Percentiles rank a stretch among this genome's conserved stretches.
These are phyloP conservation scores for Cyathus striatus DNA, from an alignment of 768 basidiomycete genomes.

Conservation along the genomic window DNA sequence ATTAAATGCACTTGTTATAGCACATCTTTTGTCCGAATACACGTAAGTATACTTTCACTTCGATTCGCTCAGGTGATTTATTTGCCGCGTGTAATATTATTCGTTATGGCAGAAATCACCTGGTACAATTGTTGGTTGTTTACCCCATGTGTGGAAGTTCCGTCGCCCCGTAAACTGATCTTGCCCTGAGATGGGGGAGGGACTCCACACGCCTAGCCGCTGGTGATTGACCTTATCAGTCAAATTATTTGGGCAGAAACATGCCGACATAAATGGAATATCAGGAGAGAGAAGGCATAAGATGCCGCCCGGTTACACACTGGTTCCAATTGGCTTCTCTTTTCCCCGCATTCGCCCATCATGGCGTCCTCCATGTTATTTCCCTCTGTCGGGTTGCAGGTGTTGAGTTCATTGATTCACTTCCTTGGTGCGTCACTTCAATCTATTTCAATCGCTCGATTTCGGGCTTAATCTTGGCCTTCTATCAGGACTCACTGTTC, in stretches of 20 bases:
- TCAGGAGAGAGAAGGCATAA: not conserved
- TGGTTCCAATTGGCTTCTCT: not conserved
- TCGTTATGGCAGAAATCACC: not conserved
- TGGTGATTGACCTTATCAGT: not conserved
- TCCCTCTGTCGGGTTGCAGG: slow-evolving; percentile 18
- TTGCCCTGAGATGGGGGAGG: not conserved
- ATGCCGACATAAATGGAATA: not conserved
- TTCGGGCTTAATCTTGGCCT: not conserved
- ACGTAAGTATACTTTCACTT: no score
- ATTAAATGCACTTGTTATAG: not conserved
- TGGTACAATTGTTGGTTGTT: not conserved
- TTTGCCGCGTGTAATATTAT: not conserved
- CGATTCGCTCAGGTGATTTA: not conserved
- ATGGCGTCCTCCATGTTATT: slow-evolving; percentile 11
- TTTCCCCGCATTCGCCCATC: not conserved
- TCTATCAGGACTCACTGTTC: slow-evolving; percentile 3
- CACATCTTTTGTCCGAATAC: no score
- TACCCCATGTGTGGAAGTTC: not conserved
- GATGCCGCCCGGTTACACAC: not conserved
- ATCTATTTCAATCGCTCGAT: no score
- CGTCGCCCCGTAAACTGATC: no score
- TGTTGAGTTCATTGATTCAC: slow-evolving; percentile 18
- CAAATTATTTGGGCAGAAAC: not conserved
- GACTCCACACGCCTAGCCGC: not conserved
- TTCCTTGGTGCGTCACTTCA: slow-evolving; percentile 21